Conservation (phyloP, 2,329 filamentous ascomycete species). For the Pseudocercospora vitis region DNA sequence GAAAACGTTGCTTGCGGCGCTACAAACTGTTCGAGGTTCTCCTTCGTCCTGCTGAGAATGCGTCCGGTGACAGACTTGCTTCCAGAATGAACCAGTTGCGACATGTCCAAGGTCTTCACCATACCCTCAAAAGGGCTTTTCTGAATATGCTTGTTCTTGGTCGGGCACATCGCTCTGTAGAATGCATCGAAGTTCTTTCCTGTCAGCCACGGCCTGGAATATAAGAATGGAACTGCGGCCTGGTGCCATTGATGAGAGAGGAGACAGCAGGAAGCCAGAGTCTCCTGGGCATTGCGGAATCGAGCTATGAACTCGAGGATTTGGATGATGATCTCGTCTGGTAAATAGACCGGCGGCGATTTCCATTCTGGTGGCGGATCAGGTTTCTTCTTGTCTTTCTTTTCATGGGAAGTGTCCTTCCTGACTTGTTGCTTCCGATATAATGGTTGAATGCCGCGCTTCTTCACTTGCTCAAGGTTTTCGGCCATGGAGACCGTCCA, state of each 20-base stretch:
- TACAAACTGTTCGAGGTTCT: slow-evolving; percentile 54
- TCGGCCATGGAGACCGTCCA: slow-evolving; percentile 41
- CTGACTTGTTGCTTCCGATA: slow-evolving; percentile 8
- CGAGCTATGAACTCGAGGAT: slow-evolving; percentile 49
- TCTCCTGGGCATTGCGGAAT: slow-evolving; percentile 44
- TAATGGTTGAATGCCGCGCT: slow-evolving; percentile 16
- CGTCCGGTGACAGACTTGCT: slow-evolving; percentile 59
- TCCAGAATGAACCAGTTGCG: slow-evolving; percentile 58
- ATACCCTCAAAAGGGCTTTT: slow-evolving; percentile 51
- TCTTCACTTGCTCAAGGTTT: slow-evolving; percentile 33
- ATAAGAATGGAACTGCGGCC: slow-evolving; percentile 53
- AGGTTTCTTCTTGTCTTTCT: slow-evolving; percentile 6
- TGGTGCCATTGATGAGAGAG: slow-evolving; percentile 59
- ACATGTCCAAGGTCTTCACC: slow-evolving; percentile 56
- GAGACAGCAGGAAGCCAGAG: slow-evolving; percentile 54
- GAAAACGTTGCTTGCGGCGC: slow-evolving; percentile 60
- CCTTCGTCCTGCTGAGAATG: slow-evolving; percentile 55
- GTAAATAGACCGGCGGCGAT: slow-evolving; percentile 45
- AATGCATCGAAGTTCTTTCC: slow-evolving; percentile 57
- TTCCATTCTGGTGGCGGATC: slow-evolving; percentile 19
- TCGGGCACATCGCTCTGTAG: slow-evolving; percentile 55
- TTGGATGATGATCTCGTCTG: slow-evolving; percentile 55
- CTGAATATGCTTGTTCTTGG: slow-evolving; percentile 50
- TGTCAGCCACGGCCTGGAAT: slow-evolving; percentile 53
- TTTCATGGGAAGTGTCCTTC: slow-evolving; percentile 10